phyloP scores from a whole-genome alignment of 106 monocot genomes.

The Phalaenopsis aphrodite region DNA sequence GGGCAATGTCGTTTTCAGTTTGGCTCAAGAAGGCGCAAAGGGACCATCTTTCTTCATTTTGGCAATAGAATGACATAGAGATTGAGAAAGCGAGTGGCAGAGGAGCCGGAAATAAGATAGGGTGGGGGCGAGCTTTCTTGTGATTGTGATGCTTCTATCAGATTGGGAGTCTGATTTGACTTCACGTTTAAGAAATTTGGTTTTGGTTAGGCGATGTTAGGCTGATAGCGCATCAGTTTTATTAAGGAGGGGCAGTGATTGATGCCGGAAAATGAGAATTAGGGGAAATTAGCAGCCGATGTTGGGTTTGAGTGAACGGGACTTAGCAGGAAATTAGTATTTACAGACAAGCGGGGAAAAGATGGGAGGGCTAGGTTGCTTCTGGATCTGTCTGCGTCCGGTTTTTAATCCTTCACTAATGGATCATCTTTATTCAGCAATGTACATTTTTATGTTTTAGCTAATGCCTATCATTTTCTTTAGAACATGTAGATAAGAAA shows the following conservation, averaged over 20 bases:
- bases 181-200: background rate
- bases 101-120: background rate
- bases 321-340: too few relatives aligned
- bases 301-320: too few relatives aligned
- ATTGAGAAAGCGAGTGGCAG: background rate
- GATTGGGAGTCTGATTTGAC: background rate
- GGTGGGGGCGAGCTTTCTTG: background rate
- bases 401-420: too few relatives aligned
- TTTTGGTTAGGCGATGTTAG: background rate
- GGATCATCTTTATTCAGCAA: too few relatives aligned
- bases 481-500: too few relatives aligned
- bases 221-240: background rate
- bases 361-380: too few relatives aligned
- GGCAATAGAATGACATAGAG: background rate
- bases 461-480: too few relatives aligned
- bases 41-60: constrained; percentile 1
- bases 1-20: background rate
- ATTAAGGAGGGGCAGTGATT: background rate
- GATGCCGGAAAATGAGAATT: background rate
- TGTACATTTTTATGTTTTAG: too few relatives aligned
- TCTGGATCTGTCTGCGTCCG: too few relatives aligned
- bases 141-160: background rate
- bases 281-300: background rate
- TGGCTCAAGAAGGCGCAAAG: constrained; percentile 2
- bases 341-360: too few relatives aligned